A percentile compares a stretch with the other conserved stretches of the same genome.
Evolutionary conservation across 257 asterid genomes (phyloP).

Genomic region (Solanum clarkiae): DNA sequence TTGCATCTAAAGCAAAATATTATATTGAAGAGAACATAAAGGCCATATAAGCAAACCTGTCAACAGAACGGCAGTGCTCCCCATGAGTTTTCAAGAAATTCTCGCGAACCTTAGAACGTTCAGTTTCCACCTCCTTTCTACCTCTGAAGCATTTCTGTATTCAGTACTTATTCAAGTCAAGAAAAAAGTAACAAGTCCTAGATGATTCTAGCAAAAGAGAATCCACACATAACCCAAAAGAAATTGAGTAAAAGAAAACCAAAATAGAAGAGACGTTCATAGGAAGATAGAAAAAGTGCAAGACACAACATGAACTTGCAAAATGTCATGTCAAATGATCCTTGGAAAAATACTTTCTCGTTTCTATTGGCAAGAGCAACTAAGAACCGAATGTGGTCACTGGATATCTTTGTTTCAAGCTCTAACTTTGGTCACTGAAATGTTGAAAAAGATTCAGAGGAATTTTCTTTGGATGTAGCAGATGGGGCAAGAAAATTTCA

Average conservation of each 20-base stretch:
- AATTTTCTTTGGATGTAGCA: neutral
- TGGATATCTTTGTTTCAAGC: neutral
- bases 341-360: neutral
- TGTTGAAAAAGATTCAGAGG: neutral
- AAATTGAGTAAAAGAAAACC: neutral
- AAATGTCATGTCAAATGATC: neutral
- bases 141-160: conserved; percentile 94
- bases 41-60: conserved; percentile 39
- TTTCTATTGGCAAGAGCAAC: neutral
- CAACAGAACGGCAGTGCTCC: conserved; percentile 44
- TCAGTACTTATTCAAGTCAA: conserved; percentile 22
- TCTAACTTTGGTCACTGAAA: neutral
- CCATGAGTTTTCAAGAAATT: conserved; percentile 61
- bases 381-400: neutral
- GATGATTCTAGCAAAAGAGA: neutral
- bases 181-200: neutral
- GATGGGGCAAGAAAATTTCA: neutral
- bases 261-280: neutral
- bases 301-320: neutral
- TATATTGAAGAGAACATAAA: conserved; percentile 1
- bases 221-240: neutral
- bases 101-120: conserved; percentile 66
- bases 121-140: conserved; percentile 66
- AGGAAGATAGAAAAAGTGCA: neutral
- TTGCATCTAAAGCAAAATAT: neutral